phyloP scores from a whole-genome alignment of 139 green algal genomes.

The Volvox reticuliferus region DNA sequence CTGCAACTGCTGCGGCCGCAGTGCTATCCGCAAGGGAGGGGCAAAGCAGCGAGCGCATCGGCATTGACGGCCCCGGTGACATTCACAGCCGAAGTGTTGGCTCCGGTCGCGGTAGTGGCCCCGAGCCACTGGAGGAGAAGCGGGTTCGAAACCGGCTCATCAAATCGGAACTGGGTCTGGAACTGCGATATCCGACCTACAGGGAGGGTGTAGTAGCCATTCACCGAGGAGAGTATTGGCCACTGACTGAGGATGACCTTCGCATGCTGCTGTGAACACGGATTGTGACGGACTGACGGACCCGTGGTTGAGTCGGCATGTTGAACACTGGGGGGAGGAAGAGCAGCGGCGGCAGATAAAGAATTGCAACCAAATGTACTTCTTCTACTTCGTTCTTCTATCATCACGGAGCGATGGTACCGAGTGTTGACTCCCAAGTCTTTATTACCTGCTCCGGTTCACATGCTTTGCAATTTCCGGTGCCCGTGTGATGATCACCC shows the following conservation, averaged over 20 bases:
- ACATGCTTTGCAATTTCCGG: no score
- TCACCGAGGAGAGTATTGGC: background rate
- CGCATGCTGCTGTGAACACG: background rate
- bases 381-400: no score
- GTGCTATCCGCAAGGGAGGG: background rate
- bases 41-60: background rate
- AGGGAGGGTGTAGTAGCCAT: slow-evolving; percentile 75
- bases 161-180: slow-evolving; percentile 68
- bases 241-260: slow-evolving; percentile 2
- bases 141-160: slow-evolving; percentile 77
- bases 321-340: no score
- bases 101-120: background rate
- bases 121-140: slow-evolving; percentile 71
- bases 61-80: no score
- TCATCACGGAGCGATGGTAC: no score
- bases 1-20: background rate
- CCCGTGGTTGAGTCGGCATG: no score
- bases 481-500: no score
- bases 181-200: slow-evolving; percentile 75
- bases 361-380: no score
- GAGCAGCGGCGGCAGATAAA: no score
- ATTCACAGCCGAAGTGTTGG: background rate
- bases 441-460: no score
- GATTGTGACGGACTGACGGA: no score
- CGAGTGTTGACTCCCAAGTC: no score